A percentile compares a stretch with the other conserved stretches of the same genome.
phyloP scores from a whole-genome alignment of 768 basidiomycete genomes.

The Daedaleopsis nitida region DNA sequence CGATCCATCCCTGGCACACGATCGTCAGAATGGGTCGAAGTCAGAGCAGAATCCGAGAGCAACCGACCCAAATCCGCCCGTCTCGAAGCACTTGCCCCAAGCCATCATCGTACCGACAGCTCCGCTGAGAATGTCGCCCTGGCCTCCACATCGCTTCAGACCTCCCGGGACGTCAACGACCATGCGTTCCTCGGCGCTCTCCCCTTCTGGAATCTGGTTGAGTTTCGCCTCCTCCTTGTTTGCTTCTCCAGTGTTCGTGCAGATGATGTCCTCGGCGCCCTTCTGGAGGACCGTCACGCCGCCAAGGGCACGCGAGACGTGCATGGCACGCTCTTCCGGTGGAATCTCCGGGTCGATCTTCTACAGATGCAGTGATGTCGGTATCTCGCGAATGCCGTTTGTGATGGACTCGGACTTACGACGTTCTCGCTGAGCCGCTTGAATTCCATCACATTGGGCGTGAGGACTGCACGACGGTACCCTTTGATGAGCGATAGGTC shows the following conservation, averaged over 20 bases:
- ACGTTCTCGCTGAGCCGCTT: constrained; percentile 76
- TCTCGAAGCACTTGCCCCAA: constrained; percentile 94
- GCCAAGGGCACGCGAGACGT: constrained; percentile 74
- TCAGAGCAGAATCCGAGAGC: not conserved
- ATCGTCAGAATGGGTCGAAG: not conserved
- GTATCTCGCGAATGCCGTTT: not conserved
- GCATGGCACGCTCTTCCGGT: constrained; percentile 57
- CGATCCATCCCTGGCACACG: constrained; percentile 41
- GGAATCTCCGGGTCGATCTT: constrained; percentile 57
- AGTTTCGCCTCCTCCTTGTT: constrained; percentile 44
- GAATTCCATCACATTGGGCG: constrained; percentile 95
- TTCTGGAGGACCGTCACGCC: constrained; percentile 93
- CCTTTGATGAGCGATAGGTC: constrained; percentile 76
- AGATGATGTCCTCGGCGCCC: constrained; percentile 79
- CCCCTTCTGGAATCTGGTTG: constrained; percentile 25
- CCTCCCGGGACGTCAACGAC: constrained; percentile 78
- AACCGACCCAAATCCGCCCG: constrained; percentile 73
- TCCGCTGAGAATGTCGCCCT: constrained; percentile 93
- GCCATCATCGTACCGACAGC: constrained; percentile 87
- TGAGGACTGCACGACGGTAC: constrained; percentile 85
- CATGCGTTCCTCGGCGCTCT: constrained; percentile 51
- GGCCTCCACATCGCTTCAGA: constrained; percentile 91
- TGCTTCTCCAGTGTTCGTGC: constrained; percentile 68
- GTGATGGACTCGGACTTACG: constrained; percentile 40
- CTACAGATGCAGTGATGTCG: constrained; percentile 19